Base-by-base conservation (phyloP, 805 yeast genomes). In the Candida suzukii region DNA sequence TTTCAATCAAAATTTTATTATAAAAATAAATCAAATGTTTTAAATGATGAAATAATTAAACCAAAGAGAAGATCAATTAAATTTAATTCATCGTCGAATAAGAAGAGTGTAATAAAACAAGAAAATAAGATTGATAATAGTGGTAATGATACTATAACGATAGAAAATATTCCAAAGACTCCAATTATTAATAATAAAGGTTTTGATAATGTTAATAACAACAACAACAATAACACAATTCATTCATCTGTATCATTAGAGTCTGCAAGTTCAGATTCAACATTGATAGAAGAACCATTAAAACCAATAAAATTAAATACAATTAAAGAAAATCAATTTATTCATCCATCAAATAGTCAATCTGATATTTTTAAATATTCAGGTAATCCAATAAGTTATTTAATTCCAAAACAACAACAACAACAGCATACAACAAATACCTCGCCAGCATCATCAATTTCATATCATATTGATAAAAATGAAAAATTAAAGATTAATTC, bases 1-100 rank as follows among this genome's bases (percentile, higher is more conserved):
- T 72, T 74, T 43, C 80, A 74, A 53, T 52, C 69, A 6, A 64
- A 63, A 43, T 66, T 65, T 30, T 73, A 57, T 48, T 56, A 63
- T 42, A 65, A 64, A 45, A 56, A 51, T 42, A 53, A 47, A 36
- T 44, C 43, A 19, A 53, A 50, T 35, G 56, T 51, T 26, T 26
- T 12, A 13, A n/a, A n/a, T n/a, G n/a, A n/a, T n/a, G 29, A 26
- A 8, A 13, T 26, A 7, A 46, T 35, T 14, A 66, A 66, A 44
- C 61, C 64, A 8, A 48, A 46, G 37, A 41, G 63, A 32, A 45
- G 62, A 40, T 46, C 43, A 17, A 48, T 55, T 48, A 53, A 57
- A 51, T 35, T 50, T 13, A 26, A 26, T n/a, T n/a, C n/a, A n/a
- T n/a, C n/a, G n/a, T n/a, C n/a, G n/a, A n/a, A n/a, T n/a, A n/a